Percentiles rank a stretch among this genome's conserved stretches.
phyloP scores from a whole-genome alignment of 345 rosid species.

The Sisymbrium altissimum region DNA sequence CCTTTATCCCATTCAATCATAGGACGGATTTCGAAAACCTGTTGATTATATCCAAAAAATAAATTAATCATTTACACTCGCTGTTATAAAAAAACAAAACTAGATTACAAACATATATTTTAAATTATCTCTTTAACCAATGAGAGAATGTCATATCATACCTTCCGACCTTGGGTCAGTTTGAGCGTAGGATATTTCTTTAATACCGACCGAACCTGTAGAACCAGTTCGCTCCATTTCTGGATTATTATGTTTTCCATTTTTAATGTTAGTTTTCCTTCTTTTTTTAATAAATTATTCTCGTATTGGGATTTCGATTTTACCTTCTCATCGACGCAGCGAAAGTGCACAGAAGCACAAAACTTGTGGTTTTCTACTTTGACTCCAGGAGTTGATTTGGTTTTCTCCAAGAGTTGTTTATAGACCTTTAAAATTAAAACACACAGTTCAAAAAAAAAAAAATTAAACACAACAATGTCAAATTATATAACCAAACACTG shows the following conservation, averaged over 20 bases:
- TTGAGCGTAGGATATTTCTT: conserved; percentile 62
- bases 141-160: conserved; percentile 23
- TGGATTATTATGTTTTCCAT: conserved; percentile 18
- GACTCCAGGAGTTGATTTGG: conserved; percentile 71
- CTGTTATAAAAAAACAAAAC: neutral
- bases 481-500: neutral
- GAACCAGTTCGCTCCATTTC: conserved; percentile 79
- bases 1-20: conserved; percentile 94
- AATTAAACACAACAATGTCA: neutral
- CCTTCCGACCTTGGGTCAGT: conserved; percentile 85
- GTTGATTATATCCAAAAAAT: conserved; percentile 7
- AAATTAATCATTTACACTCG: neutral
- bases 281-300: neutral
- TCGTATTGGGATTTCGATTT: neutral
- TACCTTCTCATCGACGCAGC: conserved; percentile 84
- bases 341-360: conserved; percentile 83
- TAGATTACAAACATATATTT: neutral
- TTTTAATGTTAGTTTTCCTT: neutral
- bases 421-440: conserved; percentile 43
- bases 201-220: conserved; percentile 58
- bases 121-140: neutral
- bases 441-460: too few relatives aligned
- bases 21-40: conserved; percentile 94
- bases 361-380: conserved; percentile 88
- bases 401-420: conserved; percentile 52